Percentiles rank a stretch among this genome's conserved stretches.
Conservation (phyloP, 441 rosid genomes). For the Eruca vesicaria region DNA sequence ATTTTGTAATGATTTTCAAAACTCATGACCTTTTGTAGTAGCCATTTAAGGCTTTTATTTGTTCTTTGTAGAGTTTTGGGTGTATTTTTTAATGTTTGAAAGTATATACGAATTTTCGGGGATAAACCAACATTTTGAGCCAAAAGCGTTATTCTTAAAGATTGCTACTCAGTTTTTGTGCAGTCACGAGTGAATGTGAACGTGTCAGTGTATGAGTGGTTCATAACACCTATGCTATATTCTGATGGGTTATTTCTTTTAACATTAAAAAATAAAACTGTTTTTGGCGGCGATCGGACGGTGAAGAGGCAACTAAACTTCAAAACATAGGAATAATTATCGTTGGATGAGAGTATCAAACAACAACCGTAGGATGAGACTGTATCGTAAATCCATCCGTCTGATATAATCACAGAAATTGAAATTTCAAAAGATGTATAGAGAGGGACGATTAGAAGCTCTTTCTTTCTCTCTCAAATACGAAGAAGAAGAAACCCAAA, state of each 20-base stretch:
- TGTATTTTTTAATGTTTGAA: too few relatives aligned
- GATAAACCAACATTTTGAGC: background rate
- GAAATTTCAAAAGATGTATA: constrained; percentile 70
- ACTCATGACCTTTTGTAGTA: too few relatives aligned
- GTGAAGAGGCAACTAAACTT: constrained; percentile 22
- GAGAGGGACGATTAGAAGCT: constrained; percentile 44
- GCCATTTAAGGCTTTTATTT: too few relatives aligned
- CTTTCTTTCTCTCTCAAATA: background rate
- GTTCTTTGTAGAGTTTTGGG: too few relatives aligned
- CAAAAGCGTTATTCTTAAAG: background rate
- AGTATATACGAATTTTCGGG: too few relatives aligned
- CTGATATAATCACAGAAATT: constrained; percentile 51
- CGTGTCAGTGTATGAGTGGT: constrained; percentile 14
- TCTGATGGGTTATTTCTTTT: too few relatives aligned
- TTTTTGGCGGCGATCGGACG: constrained; percentile 45
- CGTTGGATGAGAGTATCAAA: constrained; percentile 41
- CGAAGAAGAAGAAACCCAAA: constrained; percentile 21
- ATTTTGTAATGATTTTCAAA: too few relatives aligned
- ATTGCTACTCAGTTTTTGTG: background rate
- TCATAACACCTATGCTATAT: background rate
- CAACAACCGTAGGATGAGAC: constrained; percentile 41
- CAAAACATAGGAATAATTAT: constrained; percentile 42
- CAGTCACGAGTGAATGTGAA: background rate
- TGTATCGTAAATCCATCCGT: constrained; percentile 47
- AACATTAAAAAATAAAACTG: background rate